Percentiles rank a stretch among this genome's conserved stretches.
phyloP scores from a whole-genome alignment of 768 basidiomycete species.

The Sarcomyxa edulis region DNA sequence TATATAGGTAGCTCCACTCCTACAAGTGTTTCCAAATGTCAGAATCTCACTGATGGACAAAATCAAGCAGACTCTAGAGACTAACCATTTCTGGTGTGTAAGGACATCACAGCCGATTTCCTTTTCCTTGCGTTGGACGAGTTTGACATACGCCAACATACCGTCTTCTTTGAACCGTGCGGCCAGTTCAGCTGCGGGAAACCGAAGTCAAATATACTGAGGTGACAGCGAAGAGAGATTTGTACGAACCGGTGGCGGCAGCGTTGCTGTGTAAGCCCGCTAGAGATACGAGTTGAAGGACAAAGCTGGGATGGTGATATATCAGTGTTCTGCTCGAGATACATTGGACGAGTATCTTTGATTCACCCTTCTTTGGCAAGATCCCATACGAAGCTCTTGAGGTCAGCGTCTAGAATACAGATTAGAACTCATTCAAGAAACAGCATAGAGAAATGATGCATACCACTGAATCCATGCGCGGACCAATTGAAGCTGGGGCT shows the following conservation, averaged over 20 bases:
- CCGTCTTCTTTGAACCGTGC: constrained; percentile 78
- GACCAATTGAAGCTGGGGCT: constrained; percentile 95
- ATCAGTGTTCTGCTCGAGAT: constrained; percentile 3
- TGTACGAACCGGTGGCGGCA: constrained; percentile 57
- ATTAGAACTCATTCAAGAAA: constrained; percentile 3
- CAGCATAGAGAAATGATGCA: constrained; percentile 7
- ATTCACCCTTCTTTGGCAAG: constrained; percentile 80
- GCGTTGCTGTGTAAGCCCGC: constrained; percentile 88
- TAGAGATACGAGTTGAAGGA: constrained; percentile 84
- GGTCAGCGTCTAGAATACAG: constrained; percentile 47
- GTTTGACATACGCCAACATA: constrained; percentile 89
- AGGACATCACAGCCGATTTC: constrained; percentile 86
- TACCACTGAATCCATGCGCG: constrained; percentile 72
- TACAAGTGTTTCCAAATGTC: no score
- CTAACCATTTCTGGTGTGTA: constrained; percentile 91
- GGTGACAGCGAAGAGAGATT: background rate
- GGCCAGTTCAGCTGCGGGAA: constrained; percentile 65
- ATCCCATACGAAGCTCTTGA: constrained; percentile 88
- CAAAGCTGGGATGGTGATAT: constrained; percentile 49
- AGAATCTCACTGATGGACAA: no score
- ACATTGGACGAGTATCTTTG: background rate
- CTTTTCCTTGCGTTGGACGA: constrained; percentile 84
- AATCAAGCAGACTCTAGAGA: constrained; percentile 6
- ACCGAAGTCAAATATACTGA: constrained; percentile 2
- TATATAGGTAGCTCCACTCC: constrained; percentile 90